Evolutionary conservation across 441 rosid genomes (phyloP), one percentile per base, ranked within the genome.

Genomic region (Metrosideros polymorpha): DNA sequence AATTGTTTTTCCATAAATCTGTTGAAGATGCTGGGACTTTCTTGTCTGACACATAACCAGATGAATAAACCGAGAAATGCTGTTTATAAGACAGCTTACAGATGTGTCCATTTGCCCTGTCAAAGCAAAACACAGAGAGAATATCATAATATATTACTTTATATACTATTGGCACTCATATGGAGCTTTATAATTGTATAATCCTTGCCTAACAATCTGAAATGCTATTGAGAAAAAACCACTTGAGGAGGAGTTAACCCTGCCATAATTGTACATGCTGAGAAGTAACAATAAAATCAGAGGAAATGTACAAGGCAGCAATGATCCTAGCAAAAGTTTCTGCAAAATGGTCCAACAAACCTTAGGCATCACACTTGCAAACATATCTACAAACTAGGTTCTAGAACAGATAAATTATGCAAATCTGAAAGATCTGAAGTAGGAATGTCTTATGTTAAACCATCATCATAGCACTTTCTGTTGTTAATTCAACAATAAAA

Each of bases 51-150:
- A 97, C 27, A 96, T 93, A 85, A 94, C 95, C 79, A 96, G 91
- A 93, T 93, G 98, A 90, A 94, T 94, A 90, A 94, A 94, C 84
- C 99, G 95, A 89, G 97, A 94, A 56, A 93, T 92, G 87, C 98
- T 97, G 90, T 97, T 96, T 89, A 94, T 91, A 83, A 97, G 94
- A 91, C 96, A 92, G 87, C 93, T 91, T 53, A 92, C 88, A n/a
- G 93, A 90, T 56, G 92, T 88, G 86, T 92, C 98, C 99, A 96
- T 97, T 89, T 89, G 88, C 77, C 93, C 95, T 89, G 92, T 85
- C 84, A 49, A 88, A 39, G n/a, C 63, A 59, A 49, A 51, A 71
- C 52, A 53, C 12, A n/a, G 45, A 84, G 71, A 35, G n/a, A 51
- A 47, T 25, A 84, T 50, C 50, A 71, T 24, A 39, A 71, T 71